phyloP scores from a whole-genome alignment of 176 grass and related monocot species.

The Microstegium vimineum region DNA sequence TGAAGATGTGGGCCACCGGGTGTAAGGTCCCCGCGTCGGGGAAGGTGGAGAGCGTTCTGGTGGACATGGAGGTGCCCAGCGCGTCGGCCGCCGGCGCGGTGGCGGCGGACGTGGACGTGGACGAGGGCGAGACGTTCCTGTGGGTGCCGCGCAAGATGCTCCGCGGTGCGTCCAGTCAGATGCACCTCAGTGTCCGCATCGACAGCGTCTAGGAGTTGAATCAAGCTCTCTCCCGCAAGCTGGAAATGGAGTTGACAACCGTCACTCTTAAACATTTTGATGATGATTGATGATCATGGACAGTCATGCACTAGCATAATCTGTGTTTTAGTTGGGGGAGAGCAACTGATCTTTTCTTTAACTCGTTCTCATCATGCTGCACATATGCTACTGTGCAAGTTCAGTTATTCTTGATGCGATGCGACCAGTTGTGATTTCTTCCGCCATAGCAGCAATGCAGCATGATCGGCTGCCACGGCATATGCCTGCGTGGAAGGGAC shows the following conservation, averaged over 20 bases:
- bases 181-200: neutral
- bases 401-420: neutral
- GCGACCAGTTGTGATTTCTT: neutral
- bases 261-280: neutral
- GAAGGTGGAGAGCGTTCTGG: neutral
- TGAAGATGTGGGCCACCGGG: slow-evolving; percentile 12
- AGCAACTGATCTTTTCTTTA: neutral
- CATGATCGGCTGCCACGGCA: neutral
- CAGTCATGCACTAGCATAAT: neutral
- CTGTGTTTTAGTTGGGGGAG: neutral
- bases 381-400: neutral
- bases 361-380: neutral
- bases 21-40: neutral
- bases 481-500: neutral
- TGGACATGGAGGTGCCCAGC: slow-evolving; percentile 5
- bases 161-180: neutral
- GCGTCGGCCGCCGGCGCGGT: neutral
- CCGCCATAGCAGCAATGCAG: neutral
- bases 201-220: neutral
- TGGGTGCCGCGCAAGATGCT: neutral
- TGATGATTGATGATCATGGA: neutral
- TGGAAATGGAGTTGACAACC: neutral
- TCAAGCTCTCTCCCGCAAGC: neutral
- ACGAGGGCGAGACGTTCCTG: neutral
- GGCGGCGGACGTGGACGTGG: too few relatives aligned